Percentiles rank a stretch among this genome's conserved stretches.
Evolutionary conservation across 2,329 filamentous ascomycete species (phyloP).

Genomic region (Dothistroma septosporum): DNA sequence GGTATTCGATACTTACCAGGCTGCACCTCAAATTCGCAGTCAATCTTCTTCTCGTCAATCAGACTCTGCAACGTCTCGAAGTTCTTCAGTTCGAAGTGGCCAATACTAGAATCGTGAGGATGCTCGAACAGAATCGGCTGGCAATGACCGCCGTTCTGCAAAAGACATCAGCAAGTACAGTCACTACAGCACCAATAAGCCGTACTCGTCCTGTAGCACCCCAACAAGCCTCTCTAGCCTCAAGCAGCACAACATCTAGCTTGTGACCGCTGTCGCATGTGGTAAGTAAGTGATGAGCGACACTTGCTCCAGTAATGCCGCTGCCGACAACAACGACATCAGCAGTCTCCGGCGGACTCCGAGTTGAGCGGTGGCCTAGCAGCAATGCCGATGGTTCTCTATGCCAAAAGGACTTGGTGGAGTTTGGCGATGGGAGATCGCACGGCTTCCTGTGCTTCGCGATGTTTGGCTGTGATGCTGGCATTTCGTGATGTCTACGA

Average conservation of each 20-base stretch:
- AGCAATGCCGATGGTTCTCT: conserved; percentile 61
- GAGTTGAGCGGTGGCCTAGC: conserved; percentile 64
- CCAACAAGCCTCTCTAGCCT: conserved; percentile 75
- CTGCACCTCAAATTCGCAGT: conserved; percentile 65
- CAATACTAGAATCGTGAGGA: conserved; percentile 52
- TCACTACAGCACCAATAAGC: no score
- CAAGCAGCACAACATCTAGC: conserved; percentile 64
- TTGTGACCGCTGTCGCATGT: conserved; percentile 43
- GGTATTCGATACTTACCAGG: conserved; percentile 26
- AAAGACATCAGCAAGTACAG: neutral
- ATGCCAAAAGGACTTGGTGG: conserved; percentile 65
- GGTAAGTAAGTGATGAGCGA: conserved; percentile 52
- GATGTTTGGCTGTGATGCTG: conserved; percentile 10
- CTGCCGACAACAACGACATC: conserved; percentile 71
- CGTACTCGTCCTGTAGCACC: conserved; percentile 76
- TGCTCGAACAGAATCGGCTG: conserved; percentile 65
- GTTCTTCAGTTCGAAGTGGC: conserved; percentile 68
- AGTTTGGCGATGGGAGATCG: conserved; percentile 24
- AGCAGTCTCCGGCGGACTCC: conserved; percentile 56
- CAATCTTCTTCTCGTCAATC: conserved; percentile 54
- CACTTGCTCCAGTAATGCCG: conserved; percentile 72
- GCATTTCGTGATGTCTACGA: neutral
- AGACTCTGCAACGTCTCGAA: conserved; percentile 58
- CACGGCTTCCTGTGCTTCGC: conserved; percentile 22
- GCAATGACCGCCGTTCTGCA: conserved; percentile 59